Conservation (phyloP, 1,139 yeast species). For the Debaryomyces subglobosus region DNA sequence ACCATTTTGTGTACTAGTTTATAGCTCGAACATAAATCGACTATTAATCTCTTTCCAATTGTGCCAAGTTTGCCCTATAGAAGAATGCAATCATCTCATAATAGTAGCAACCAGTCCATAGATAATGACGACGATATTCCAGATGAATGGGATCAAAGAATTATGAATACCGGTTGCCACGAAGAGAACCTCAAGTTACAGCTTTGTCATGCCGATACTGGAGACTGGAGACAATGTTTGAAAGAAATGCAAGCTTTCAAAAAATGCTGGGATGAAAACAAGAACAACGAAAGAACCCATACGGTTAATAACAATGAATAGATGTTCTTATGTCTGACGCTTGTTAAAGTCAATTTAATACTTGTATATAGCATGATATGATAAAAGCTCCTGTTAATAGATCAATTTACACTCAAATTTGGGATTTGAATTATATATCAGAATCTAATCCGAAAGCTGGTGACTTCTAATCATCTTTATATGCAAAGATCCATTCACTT, state of each 20-base stretch:
- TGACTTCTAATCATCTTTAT: background rate
- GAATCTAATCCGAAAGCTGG: too few species aligned
- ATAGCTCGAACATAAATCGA: background rate
- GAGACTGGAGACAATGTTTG: slow-evolving; percentile 76
- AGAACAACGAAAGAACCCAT: slow-evolving; percentile 57
- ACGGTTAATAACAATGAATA: slow-evolving; percentile 47
- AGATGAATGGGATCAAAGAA: slow-evolving; percentile 76
- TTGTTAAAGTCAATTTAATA: background rate
- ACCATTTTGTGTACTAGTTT: background rate
- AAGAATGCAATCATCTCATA: slow-evolving; percentile 3
- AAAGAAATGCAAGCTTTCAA: slow-evolving; percentile 69
- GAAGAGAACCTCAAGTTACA: slow-evolving; percentile 68
- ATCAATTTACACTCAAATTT: background rate
- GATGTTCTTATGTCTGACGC: background rate
- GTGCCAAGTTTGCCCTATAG: background rate
- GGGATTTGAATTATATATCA: too few species aligned
- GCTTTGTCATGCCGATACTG: slow-evolving; percentile 77
- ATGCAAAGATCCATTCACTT: background rate
- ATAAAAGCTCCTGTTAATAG: slow-evolving; percentile 1
- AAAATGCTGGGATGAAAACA: slow-evolving; percentile 65
- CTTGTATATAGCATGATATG: slow-evolving; percentile 1
- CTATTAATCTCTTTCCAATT: background rate
- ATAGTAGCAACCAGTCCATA: background rate
- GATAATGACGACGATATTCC: slow-evolving; percentile 58
- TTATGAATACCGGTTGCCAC: slow-evolving; percentile 73